Conservation (phyloP, 2,329 filamentous ascomycete species). For the Penicillium sp. region DNA sequence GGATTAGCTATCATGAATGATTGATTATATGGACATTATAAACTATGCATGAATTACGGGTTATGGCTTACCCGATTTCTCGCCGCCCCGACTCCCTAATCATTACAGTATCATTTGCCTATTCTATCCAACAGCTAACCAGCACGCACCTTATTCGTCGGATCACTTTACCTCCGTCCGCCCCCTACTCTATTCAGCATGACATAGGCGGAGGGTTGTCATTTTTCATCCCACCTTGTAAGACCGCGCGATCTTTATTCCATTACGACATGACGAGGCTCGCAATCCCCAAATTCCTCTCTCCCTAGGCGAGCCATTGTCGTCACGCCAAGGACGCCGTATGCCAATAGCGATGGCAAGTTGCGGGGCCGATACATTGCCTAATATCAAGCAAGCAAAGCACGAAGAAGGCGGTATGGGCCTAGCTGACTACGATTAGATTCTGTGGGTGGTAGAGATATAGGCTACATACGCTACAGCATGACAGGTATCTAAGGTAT, state of each 20-base stretch:
- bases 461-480: too few relatives aligned
- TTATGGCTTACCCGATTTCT: neutral
- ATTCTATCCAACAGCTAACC: neutral
- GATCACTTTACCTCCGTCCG: neutral
- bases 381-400: slow-evolving; percentile 2
- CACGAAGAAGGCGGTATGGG: neutral
- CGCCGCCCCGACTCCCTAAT: too few relatives aligned
- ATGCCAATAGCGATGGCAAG: slow-evolving; percentile 4
- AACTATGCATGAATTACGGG: neutral
- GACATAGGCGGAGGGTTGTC: neutral
- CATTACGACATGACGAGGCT: neutral
- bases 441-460: neutral
- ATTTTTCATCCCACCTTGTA: neutral
- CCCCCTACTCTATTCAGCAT: neutral
- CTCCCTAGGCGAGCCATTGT: neutral
- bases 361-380: slow-evolving; percentile 8
- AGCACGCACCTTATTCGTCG: neutral
- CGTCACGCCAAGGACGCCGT: slow-evolving; percentile 17
- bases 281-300: neutral
- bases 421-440: neutral
- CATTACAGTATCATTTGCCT: neutral
- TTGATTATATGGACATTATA: too few relatives aligned
- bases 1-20: too few relatives aligned
- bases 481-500: neutral
- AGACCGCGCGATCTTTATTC: neutral